Conservation (phyloP, 805 yeast species). For the Saccharomycopsis capsularis region DNA sequence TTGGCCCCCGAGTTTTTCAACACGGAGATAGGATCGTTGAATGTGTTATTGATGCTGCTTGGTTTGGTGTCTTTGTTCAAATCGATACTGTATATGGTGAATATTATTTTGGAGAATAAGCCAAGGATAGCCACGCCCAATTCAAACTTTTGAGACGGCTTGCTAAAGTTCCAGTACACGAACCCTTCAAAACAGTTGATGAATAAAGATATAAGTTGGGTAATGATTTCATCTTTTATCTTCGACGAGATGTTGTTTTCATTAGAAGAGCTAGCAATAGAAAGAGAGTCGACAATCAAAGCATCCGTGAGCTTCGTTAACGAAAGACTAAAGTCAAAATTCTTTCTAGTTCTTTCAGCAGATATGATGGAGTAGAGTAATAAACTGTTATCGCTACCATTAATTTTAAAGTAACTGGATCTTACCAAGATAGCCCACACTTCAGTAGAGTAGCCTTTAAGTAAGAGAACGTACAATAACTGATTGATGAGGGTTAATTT, state of each 20-base stretch:
- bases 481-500: slow-evolving; percentile 9
- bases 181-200: slow-evolving; percentile 71
- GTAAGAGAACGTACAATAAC: slow-evolving; percentile 7
- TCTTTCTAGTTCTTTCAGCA: slow-evolving; percentile 63
- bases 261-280: slow-evolving; percentile 24
- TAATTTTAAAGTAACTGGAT: slow-evolving; percentile 52
- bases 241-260: slow-evolving; percentile 31
- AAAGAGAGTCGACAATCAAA: slow-evolving; percentile 43
- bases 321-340: slow-evolving; percentile 56
- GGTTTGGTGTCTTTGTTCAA: slow-evolving; percentile 14
- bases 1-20: slow-evolving; percentile 44
- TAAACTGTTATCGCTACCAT: slow-evolving; percentile 30
- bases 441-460: slow-evolving; percentile 52
- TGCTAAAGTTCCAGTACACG: slow-evolving; percentile 57
- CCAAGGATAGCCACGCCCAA: slow-evolving; percentile 50
- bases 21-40: slow-evolving; percentile 28
- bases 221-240: slow-evolving; percentile 48
- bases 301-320: slow-evolving; percentile 48
- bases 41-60: not conserved
- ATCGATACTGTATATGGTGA: slow-evolving; percentile 49
- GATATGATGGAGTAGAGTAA: slow-evolving; percentile 58
- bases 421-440: slow-evolving; percentile 76
- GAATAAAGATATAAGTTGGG: slow-evolving; percentile 47
- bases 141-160: slow-evolving; percentile 49
- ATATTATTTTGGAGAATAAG: slow-evolving; percentile 48